Base-by-base conservation (phyloP, 495 filamentous ascomycete species). In the Rhypophila decipiens region DNA sequence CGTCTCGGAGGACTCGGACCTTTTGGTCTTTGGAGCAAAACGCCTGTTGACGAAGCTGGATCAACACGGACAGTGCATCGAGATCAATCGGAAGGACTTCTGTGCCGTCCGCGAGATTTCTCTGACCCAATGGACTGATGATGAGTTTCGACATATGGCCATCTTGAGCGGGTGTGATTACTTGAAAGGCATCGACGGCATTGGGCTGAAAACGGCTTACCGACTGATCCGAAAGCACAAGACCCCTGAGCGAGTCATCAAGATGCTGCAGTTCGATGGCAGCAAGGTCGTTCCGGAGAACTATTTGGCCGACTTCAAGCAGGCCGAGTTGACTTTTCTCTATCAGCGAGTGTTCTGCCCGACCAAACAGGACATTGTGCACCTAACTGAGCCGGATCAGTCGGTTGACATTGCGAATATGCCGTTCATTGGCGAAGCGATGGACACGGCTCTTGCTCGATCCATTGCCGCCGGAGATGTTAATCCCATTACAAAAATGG, bases 111-210 rank as follows among this genome's bases (percentile, higher is more conserved):
- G 84, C 37, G 91, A 96, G 48, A 78, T 97, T 34, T 94, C 82
- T 42, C 66, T 99, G 15, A 83, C 87, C 11, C 91, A 90, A 12
- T 99, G 93, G 91, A 85, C 86, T 2, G 88, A 96, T 64, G 73
- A 70, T 5, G 87, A 96, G 46, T 99, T 99, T 56, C 77, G 94
- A 39, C 82, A 76, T 18, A 99, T 99, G 94, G 89, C 90, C 42
- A 97, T 99, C 44, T 61, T 99, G 18, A 95, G 89, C 62, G 94
- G 94, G n/a, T 99, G 94, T 64, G 94, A 99, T 62, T 99, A 99
- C 65, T 75, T 97, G 41, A 73, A 82, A 5, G 85, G 82, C 53
- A 87, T 97, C 49, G 79, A 76, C 34, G 85, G 82, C 39, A 79
- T 99, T 76, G 94, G 94, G 3, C 63, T 99, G 39, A 96, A 95